Percentiles rank a stretch among this genome's conserved stretches.
Evolutionary conservation across 208 protist genomes (phyloP).

Genomic region (Wallacemonas sp.): DNA sequence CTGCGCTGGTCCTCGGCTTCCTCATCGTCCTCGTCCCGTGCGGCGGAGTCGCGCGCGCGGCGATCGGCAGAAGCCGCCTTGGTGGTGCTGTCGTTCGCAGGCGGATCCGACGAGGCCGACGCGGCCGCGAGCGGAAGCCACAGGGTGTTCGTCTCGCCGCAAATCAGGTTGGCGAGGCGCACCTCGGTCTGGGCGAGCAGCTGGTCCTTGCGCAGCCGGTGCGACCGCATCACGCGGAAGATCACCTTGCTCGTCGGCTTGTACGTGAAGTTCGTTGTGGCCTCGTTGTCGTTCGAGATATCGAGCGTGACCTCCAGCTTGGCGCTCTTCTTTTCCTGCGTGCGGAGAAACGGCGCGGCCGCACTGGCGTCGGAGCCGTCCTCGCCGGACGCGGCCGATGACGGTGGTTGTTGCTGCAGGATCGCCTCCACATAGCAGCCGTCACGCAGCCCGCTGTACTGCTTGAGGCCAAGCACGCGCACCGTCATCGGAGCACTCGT

Average conservation of each 20-base stretch:
- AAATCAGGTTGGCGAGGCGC: conserved; percentile 51
- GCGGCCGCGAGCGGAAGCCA: conserved; percentile 57
- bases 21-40: not conserved
- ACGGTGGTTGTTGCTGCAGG: conserved; percentile 17
- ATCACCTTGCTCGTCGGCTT: conserved; percentile 37
- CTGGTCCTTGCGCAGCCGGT: conserved; percentile 32
- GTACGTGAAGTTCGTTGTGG: conserved; percentile 50
- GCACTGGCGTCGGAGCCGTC: conserved; percentile 20
- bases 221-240: conserved; percentile 62
- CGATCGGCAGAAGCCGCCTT: not conserved
- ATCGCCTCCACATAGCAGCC: conserved; percentile 77
- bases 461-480: conserved; percentile 57
- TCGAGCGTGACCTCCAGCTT: conserved; percentile 35
- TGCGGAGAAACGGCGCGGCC: conserved; percentile 45
- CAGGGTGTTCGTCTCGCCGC: conserved; percentile 62
- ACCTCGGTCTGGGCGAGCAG: conserved; percentile 55
- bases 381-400: not conserved
- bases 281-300: conserved; percentile 73
- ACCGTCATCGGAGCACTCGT: conserved; percentile 73
- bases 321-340: conserved; percentile 34
- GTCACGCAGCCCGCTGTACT: conserved; percentile 31
- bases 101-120: no score
- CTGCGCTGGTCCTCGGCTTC: not conserved
- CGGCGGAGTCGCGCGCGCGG: not conserved
- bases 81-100: not conserved